Percentiles rank a stretch among this genome's conserved stretches.
Conservation (phyloP, 805 yeast genomes). For the Zygosaccharomyces rouxii region DNA sequence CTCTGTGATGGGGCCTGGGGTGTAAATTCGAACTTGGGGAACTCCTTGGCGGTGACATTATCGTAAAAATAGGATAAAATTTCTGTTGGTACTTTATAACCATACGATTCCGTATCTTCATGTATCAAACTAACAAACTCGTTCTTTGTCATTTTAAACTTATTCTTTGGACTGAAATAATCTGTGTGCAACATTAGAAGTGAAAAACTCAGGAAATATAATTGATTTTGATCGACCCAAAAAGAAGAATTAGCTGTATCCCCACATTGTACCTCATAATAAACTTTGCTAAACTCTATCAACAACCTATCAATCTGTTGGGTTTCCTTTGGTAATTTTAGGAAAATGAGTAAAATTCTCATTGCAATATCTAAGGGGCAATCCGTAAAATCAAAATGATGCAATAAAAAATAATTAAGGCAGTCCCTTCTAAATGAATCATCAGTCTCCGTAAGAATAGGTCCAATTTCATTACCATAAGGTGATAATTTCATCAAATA, state of each 20-base stretch:
- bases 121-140: conserved; percentile 53
- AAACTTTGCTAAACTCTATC: conserved; percentile 51
- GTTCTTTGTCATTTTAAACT: conserved; percentile 57
- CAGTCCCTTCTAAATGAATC: conserved; percentile 29
- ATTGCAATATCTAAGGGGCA: conserved; percentile 65
- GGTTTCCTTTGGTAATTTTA: conserved; percentile 63
- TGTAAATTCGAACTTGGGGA: conserved; percentile 33
- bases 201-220: conserved; percentile 60
- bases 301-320: conserved; percentile 73
- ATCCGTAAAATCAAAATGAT: conserved; percentile 44
- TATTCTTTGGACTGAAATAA: conserved; percentile 61
- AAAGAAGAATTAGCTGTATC: conserved; percentile 8
- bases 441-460: conserved; percentile 30
- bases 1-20: conserved; percentile 4
- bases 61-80: conserved; percentile 57
- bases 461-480: conserved; percentile 32
- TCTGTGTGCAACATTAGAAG: conserved; percentile 72
- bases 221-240: conserved; percentile 45
- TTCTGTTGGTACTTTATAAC: conserved; percentile 37
- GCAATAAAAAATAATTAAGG: conserved; percentile 26
- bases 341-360: conserved; percentile 52
- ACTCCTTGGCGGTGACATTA: conserved; percentile 58
- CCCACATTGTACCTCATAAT: conserved; percentile 36
- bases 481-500: conserved; percentile 31
- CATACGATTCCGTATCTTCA: conserved; percentile 30